Percentiles rank a stretch among this genome's conserved stretches.
Conservation (phyloP, 768 basidiomycete genomes). For the Lyophyllum semitale region DNA sequence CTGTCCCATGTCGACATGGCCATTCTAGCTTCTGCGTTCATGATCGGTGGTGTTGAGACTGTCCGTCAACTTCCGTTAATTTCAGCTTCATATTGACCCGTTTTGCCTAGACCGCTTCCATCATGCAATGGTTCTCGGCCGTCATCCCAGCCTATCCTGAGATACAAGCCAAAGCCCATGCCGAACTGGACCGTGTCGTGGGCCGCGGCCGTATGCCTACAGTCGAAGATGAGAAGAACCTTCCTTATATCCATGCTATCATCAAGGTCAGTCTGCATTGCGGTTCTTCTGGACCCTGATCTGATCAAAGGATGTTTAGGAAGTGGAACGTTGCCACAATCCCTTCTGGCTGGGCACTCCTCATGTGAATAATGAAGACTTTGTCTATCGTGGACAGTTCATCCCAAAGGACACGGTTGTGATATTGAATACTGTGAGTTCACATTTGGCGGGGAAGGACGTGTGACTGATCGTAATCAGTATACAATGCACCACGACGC, state of each 20-base stretch:
- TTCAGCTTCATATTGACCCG: neutral
- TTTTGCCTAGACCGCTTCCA: conserved; percentile 31
- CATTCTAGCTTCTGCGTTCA: conserved; percentile 44
- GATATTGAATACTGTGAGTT: conserved; percentile 37
- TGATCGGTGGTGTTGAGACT: conserved; percentile 48
- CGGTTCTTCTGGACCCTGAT: conserved; percentile 10
- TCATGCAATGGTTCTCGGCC: conserved; percentile 41
- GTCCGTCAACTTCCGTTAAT: conserved; percentile 21
- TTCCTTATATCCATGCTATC: conserved; percentile 38
- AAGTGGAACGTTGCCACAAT: conserved; percentile 38
- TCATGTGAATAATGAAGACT: conserved; percentile 39
- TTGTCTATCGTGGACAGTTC: conserved; percentile 39
- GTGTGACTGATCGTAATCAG: conserved; percentile 17
- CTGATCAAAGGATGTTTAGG: conserved; percentile 20
- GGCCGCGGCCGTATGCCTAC: conserved; percentile 30
- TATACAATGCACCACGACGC: conserved; percentile 40
- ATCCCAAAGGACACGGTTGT: conserved; percentile 42
- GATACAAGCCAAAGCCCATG: conserved; percentile 29
- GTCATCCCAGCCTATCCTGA: conserved; percentile 33
- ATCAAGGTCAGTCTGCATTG: conserved; percentile 23
- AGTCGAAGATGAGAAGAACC: conserved; percentile 29
- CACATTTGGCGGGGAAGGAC: conserved; percentile 8
- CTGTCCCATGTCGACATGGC: conserved; percentile 40
- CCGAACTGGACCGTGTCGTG: conserved; percentile 31
- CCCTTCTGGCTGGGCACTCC: conserved; percentile 44